Conservation (phyloP, 768 basidiomycete genomes). For the Naganishia randhawae region DNA sequence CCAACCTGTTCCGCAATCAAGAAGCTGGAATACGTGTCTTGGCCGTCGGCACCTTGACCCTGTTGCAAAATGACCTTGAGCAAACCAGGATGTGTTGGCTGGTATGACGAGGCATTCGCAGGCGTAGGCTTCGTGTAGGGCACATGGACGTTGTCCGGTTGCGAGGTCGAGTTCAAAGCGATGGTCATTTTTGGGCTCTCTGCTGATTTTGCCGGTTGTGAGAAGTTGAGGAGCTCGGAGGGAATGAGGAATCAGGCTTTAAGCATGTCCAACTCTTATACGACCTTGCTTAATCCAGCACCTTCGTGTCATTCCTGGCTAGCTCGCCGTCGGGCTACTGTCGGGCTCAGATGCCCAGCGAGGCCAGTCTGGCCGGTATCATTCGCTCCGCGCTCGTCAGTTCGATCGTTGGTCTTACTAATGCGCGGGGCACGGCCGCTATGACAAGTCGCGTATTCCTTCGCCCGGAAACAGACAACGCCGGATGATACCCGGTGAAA, state of each 20-base stretch:
- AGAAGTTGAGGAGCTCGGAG: neutral
- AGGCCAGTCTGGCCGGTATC: neutral
- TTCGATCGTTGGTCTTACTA: neutral
- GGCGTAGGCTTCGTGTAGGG: slow-evolving; percentile 44
- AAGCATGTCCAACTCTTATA: neutral
- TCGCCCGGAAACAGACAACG: neutral
- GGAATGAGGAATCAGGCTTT: neutral
- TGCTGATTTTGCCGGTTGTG: neutral
- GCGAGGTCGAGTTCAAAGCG: slow-evolving; percentile 12
- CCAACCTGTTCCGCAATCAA: slow-evolving; percentile 43
- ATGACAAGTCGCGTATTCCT: neutral
- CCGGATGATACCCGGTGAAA: neutral
- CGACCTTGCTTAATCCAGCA: neutral
- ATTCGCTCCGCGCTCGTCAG: neutral
- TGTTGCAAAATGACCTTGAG: slow-evolving; percentile 39
- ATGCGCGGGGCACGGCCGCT: neutral
- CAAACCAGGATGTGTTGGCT: slow-evolving; percentile 44
- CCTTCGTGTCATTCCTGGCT: neutral
- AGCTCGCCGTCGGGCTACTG: no score
- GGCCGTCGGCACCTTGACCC: slow-evolving; percentile 26
- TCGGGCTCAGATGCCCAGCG: no score
- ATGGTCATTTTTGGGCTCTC: slow-evolving; percentile 20
- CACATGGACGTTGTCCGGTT: neutral
- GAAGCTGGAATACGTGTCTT: slow-evolving; percentile 43
- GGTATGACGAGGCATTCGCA: slow-evolving; percentile 42